Percentiles rank a stretch among this genome's conserved stretches.
Evolutionary conservation across 2,329 filamentous ascomycete species (phyloP).

Genomic region (Phialocephala subalpina): DNA sequence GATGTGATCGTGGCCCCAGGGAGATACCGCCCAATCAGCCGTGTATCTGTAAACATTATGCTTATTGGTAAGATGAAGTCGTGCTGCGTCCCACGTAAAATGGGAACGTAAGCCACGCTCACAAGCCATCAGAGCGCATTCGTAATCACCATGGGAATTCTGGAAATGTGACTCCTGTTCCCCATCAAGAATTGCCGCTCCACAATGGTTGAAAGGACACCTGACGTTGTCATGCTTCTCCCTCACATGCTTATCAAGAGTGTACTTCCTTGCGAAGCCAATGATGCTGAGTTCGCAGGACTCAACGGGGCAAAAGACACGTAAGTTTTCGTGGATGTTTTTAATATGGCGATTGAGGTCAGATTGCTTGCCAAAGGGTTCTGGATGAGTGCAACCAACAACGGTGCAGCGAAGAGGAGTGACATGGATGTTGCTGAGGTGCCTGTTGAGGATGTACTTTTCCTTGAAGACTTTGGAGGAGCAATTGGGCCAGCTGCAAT

Average conservation of each 20-base stretch:
- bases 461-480: conserved; percentile 2
- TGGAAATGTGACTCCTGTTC: conserved; percentile 3
- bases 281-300: conserved; percentile 6
- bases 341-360: not conserved
- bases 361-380: not conserved
- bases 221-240: conserved; percentile 13
- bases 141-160: not conserved
- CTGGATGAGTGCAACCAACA: not conserved
- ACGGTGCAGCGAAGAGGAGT: not conserved
- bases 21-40: not conserved
- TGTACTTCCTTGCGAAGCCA: conserved; percentile 8
- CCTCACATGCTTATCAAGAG: conserved; percentile 6
- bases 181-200: conserved; percentile 2
- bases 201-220: conserved; percentile 4
- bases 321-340: not conserved
- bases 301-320: conserved; percentile 2
- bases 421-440: not conserved
- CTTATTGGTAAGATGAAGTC: not conserved
- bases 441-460: not conserved
- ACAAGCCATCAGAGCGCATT: conserved; percentile 4
- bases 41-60: not conserved
- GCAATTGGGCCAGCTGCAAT: conserved; percentile 7
- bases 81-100: not conserved
- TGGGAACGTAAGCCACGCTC: not conserved
- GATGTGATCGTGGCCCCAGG: too few relatives aligned